A percentile compares a stretch with the other conserved stretches of the same genome.
Conservation (phyloP, 176 grass and related monocot species). For the Chrysopogon serrulatus region DNA sequence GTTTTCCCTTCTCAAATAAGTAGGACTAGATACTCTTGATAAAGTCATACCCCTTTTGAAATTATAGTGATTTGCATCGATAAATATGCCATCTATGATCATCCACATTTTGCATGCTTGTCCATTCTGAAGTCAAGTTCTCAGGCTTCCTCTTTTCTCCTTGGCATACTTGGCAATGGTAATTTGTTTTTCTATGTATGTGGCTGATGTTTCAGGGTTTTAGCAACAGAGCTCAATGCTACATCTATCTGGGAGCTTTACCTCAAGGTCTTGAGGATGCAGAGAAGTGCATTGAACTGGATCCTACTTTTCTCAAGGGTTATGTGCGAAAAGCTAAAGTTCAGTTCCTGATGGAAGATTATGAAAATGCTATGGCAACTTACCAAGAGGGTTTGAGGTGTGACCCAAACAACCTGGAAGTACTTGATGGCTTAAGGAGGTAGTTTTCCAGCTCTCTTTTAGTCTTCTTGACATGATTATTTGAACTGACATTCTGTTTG, state of each 20-base stretch:
- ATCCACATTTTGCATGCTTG: not conserved
- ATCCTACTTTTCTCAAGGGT: constrained; percentile 53
- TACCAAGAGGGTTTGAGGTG: constrained; percentile 56
- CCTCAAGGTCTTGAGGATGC: constrained; percentile 51
- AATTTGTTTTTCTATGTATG: not conserved
- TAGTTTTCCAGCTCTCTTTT: constrained; percentile 12
- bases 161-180: not conserved
- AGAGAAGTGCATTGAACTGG: constrained; percentile 44
- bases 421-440: constrained; percentile 51
- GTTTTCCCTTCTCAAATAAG: not conserved
- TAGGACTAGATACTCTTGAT: not conserved
- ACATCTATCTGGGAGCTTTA: constrained; percentile 42
- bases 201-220: constrained; percentile 21
- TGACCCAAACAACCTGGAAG: constrained; percentile 53
- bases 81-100: not conserved
- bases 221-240: constrained; percentile 52
- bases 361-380: constrained; percentile 41
- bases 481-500: constrained; percentile 1
- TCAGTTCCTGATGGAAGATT: constrained; percentile 38
- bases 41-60: not conserved
- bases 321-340: constrained; percentile 47
- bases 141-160: not conserved
- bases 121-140: not conserved
- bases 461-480: not conserved
- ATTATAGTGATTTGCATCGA: not conserved